Percentiles rank a stretch among this genome's conserved stretches.
phyloP scores from a whole-genome alignment of 345 rosid species.

The Salix exigua region DNA sequence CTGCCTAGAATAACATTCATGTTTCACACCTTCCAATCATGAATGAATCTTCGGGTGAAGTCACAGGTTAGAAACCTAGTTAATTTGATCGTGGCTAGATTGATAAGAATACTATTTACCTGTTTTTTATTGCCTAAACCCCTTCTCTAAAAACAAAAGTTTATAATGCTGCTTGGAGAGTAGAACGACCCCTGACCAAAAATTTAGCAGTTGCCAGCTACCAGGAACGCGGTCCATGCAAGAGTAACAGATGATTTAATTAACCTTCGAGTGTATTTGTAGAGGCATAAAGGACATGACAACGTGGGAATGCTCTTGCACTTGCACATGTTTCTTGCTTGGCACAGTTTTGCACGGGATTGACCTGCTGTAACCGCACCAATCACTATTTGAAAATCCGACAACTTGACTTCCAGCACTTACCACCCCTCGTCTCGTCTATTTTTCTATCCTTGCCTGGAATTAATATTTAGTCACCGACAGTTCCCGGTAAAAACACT shows the following conservation, averaged over 20 bases:
- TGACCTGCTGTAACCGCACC: conserved; percentile 22
- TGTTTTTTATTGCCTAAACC: too few relatives aligned
- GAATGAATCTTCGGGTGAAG: too few relatives aligned
- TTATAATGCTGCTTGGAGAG: not conserved
- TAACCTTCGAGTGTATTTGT: not conserved
- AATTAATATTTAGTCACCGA: conserved; percentile 38
- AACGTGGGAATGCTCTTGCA: not conserved
- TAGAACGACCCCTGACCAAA: too few relatives aligned
- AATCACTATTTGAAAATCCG: conserved; percentile 26
- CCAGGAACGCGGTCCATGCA: not conserved
- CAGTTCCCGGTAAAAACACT: conserved; percentile 27
- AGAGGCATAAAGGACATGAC: not conserved
- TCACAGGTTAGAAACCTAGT: too few relatives aligned
- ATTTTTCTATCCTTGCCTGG: not conserved
- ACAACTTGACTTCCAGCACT: conserved; percentile 36
- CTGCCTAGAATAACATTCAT: not conserved
- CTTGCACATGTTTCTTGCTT: not conserved
- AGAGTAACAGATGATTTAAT: too few relatives aligned
- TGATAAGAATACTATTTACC: too few relatives aligned
- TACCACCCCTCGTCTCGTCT: conserved; percentile 3
- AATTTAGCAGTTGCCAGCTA: not conserved
- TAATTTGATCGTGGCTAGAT: too few relatives aligned
- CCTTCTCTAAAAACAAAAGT: not conserved
- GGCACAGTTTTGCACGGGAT: conserved; percentile 8
- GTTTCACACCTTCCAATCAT: too few relatives aligned